Evolutionary conservation across 2,329 filamentous ascomycete species (phyloP).

Genomic region (Venturia aucupariae): DNA sequence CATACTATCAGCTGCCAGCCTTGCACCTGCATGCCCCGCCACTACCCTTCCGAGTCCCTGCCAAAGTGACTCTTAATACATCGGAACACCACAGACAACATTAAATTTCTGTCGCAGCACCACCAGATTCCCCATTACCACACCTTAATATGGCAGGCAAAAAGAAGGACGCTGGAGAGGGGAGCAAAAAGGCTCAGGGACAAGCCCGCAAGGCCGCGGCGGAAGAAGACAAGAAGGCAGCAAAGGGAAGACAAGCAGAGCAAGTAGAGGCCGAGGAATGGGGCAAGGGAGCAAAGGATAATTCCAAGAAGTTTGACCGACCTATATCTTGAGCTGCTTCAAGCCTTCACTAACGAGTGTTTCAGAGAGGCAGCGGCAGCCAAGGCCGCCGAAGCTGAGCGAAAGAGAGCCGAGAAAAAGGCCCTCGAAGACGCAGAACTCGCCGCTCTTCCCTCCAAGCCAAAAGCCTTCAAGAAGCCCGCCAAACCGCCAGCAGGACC

Average conservation of each 20-base stretch:
- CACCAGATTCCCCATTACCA: background rate
- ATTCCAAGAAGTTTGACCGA: conserved; percentile 71
- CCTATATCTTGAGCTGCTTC: conserved; percentile 17
- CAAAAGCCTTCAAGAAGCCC: conserved; percentile 44
- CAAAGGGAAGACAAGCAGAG: conserved; percentile 55
- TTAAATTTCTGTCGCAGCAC: background rate
- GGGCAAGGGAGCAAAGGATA: conserved; percentile 77
- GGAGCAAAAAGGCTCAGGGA: conserved; percentile 80
- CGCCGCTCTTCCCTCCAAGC: conserved; percentile 55
- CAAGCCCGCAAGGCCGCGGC: conserved; percentile 89
- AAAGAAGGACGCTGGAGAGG: conserved; percentile 62
- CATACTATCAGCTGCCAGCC: background rate
- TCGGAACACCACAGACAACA: background rate
- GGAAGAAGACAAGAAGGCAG: conserved; percentile 70
- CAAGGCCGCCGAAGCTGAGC: conserved; percentile 71
- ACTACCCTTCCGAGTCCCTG: too few species aligned
- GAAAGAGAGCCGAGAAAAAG: conserved; percentile 88
- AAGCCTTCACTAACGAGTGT: background rate
- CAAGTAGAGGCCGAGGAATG: conserved; percentile 67
- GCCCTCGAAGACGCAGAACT: conserved; percentile 79
- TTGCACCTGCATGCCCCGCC: background rate
- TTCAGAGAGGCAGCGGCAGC: conserved; percentile 73
- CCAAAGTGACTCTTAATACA: background rate
- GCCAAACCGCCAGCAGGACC: conserved; percentile 14
- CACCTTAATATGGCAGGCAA: background rate